A percentile compares a stretch with the other conserved stretches of the same genome.
Evolutionary conservation across 164 flowering plant species (phyloP).

Genomic region (Dillenia turbinata): DNA sequence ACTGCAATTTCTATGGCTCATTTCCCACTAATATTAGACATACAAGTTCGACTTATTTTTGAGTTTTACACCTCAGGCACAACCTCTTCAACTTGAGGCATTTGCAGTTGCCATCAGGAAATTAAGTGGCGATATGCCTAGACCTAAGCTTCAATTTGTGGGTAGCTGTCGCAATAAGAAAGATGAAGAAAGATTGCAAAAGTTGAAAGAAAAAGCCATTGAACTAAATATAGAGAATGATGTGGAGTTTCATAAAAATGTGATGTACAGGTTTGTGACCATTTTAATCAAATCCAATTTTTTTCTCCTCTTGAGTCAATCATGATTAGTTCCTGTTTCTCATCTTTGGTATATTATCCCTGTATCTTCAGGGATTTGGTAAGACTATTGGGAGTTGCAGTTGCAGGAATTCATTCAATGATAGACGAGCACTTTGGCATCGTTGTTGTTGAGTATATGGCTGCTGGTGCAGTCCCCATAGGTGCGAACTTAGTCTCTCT

Average conservation of each 20-base stretch:
- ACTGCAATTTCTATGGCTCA: constrained; percentile 17
- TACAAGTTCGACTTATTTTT: constrained; percentile 7
- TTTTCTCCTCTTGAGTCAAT: not conserved
- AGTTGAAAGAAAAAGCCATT: constrained; percentile 58
- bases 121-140: constrained; percentile 41
- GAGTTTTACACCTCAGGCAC: constrained; percentile 51
- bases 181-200: constrained; percentile 76
- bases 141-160: constrained; percentile 90
- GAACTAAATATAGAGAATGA: constrained; percentile 52
- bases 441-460: constrained; percentile 92
- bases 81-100: constrained; percentile 87
- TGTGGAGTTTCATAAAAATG: constrained; percentile 83
- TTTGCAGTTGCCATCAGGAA: constrained; percentile 63
- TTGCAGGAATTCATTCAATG: constrained; percentile 91
- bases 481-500: constrained; percentile 36
- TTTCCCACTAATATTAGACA: constrained; percentile 10
- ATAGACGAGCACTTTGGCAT: constrained; percentile 96
- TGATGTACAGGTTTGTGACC: constrained; percentile 62
- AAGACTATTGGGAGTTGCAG: constrained; percentile 70
- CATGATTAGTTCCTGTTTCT: not conserved
- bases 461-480: constrained; percentile 94
- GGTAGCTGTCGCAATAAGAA: constrained; percentile 89
- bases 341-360: constrained; percentile 1
- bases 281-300: not conserved
- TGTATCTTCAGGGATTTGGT: constrained; percentile 72